Evolutionary conservation across 1,284 basidiomycete genomes (phyloP), one percentile per base, ranked within the genome.

Genomic region (Heterobasidion occidentale): DNA sequence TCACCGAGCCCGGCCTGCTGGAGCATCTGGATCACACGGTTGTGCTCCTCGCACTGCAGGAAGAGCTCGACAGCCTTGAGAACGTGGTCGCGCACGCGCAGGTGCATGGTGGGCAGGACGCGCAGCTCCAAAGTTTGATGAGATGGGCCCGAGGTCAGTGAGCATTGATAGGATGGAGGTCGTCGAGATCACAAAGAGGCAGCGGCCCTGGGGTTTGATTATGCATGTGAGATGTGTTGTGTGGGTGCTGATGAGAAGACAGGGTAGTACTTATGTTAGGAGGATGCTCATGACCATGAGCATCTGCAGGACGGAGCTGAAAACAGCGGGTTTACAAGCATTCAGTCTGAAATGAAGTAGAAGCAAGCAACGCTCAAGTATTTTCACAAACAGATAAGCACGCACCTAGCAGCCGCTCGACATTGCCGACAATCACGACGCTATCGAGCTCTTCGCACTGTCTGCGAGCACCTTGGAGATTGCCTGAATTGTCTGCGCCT

Each of bases 381-480:
- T 17, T 36, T 54, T 4, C 17, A 46, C 45, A 46, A 50, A 14
- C 1, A 15, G 1, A 9, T n/a, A 19, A 35, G 5, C 11, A 19
- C 84, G 60, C 55, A 92, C 92, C 92, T 54, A 97, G 77, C 57
- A 97, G 74, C 44, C 94, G 82, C 71, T 98, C 94, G 59, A 98
- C 79, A 63, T 86, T 92, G 67, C 99, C 97, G n/a, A 99, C 88
- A 12, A 99, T 94, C 58, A 99, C 87, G 11, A 98, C 92, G 67
- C 94, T 98, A 97, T 68, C 3, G 96, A 95, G 77, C 91, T 94
- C 81, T 98, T 99, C 76, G 98, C 96, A 62, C 92, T 94, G 73
- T 99, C 97, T 59, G 82, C 80, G 71, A 99, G 99, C 9, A 95
- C 84, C 74, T 97, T 98, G 71, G 87, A 92, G 65, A 99, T 90